Conservation (phyloP, 768 basidiomycete genomes). For the Suillus ampliporus region DNA sequence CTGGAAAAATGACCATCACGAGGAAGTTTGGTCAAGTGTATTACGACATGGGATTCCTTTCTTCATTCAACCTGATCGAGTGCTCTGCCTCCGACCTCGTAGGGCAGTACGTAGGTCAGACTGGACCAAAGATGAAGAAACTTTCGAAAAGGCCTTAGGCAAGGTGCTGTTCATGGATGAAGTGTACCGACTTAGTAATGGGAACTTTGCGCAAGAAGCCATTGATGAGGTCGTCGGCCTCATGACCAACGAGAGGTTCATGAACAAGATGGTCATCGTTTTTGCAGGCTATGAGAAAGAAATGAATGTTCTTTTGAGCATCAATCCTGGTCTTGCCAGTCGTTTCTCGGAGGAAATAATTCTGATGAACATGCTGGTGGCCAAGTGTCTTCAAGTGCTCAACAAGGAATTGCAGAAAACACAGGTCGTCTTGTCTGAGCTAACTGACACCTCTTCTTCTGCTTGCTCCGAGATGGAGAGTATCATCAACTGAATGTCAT, state of each 20-base stretch:
- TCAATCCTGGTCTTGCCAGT: conserved; percentile 69
- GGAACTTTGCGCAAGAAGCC: conserved; percentile 72
- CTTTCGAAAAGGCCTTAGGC: conserved; percentile 68
- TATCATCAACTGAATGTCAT: conserved; percentile 47
- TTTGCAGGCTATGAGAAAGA: conserved; percentile 74
- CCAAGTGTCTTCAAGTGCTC: conserved; percentile 56
- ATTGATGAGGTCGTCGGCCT: conserved; percentile 72
- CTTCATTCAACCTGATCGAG: conserved; percentile 59
- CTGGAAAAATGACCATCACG: conserved; percentile 67
- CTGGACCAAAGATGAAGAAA: conserved; percentile 67
- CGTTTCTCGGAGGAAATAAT: conserved; percentile 67
- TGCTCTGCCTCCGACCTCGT: conserved; percentile 75
- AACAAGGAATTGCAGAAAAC: conserved; percentile 51
- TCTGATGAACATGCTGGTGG: conserved; percentile 57
- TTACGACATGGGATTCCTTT: conserved; percentile 65
- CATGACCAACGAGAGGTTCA: conserved; percentile 62
- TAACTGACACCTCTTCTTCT: conserved; percentile 38
- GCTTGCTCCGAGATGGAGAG: conserved; percentile 44
- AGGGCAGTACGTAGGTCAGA: conserved; percentile 73
- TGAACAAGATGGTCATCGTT: conserved; percentile 65
- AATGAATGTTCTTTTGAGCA: conserved; percentile 62
- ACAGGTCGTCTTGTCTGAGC: conserved; percentile 42
- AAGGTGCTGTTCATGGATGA: conserved; percentile 76
- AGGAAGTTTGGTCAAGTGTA: conserved; percentile 68
- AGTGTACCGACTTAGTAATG: conserved; percentile 66